phyloP scores from a whole-genome alignment of 495 filamentous ascomycete species.

The Xanthoparmelia taractica region DNA sequence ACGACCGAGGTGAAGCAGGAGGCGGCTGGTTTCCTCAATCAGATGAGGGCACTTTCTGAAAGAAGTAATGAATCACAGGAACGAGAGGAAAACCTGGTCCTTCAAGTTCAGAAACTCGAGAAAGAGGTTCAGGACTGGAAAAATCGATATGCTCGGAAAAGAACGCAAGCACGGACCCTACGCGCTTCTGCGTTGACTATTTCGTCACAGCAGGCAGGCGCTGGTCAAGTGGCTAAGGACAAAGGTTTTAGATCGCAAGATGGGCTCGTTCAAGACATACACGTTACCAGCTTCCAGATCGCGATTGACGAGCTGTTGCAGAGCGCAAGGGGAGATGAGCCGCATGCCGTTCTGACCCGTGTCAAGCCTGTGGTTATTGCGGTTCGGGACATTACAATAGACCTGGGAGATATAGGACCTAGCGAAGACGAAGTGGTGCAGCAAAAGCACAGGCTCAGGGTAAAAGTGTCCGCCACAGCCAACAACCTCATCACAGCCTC shows the following conservation, averaged over 20 bases:
- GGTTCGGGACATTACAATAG: constrained; percentile 72
- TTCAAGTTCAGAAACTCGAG: constrained; percentile 66
- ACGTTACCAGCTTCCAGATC: constrained; percentile 92
- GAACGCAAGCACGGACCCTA: constrained; percentile 74
- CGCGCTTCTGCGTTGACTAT: constrained; percentile 72
- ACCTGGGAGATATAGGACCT: constrained; percentile 54
- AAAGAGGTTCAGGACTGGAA: constrained; percentile 82
- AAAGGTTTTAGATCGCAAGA: constrained; percentile 61
- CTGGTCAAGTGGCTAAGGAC: constrained; percentile 54
- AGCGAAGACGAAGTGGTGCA: constrained; percentile 34
- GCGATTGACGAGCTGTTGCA: constrained; percentile 88
- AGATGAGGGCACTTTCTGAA: constrained; percentile 82
- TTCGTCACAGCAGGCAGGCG: constrained; percentile 54
- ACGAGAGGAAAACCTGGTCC: constrained; percentile 67
- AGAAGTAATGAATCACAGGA: constrained; percentile 72
- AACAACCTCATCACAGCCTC: constrained; percentile 93
- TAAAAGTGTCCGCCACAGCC: constrained; percentile 75
- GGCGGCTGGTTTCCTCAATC: constrained; percentile 72
- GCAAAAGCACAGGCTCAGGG: constrained; percentile 58
- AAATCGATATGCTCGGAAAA: constrained; percentile 74
- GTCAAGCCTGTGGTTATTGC: constrained; percentile 76
- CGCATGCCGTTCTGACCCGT: constrained; percentile 61
- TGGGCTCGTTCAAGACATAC: constrained; percentile 79
- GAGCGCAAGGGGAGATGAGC: constrained; percentile 61
- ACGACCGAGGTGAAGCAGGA: constrained; percentile 83